A percentile compares a stretch with the other conserved stretches of the same genome.
These are phyloP conservation scores for Kodamaea sp. DNA, from an alignment of 1,139 yeast genomes.

Conservation along the genomic window DNA sequence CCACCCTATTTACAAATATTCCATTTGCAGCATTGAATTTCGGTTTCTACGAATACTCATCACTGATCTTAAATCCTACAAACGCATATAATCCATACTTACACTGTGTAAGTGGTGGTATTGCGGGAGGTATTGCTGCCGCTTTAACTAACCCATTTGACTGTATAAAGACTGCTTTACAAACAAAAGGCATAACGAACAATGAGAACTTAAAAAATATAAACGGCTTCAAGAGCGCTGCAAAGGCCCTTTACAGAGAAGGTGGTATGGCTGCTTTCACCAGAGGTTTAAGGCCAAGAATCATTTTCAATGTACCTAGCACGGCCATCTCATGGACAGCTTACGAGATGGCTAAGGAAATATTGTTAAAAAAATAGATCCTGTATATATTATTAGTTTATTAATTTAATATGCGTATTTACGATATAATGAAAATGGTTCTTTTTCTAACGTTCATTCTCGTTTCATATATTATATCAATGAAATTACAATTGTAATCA, in stretches of 20 bases:
- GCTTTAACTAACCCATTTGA: conserved; percentile 95
- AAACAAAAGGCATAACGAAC: conserved; percentile 61
- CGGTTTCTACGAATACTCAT: conserved; percentile 84
- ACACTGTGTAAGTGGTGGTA: conserved; percentile 92
- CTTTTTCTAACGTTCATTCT: no score
- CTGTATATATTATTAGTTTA: conserved; percentile 5
- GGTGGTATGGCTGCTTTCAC: conserved; percentile 71
- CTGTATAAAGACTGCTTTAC: conserved; percentile 88
- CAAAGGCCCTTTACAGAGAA: conserved; percentile 58
- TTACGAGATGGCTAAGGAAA: conserved; percentile 92
- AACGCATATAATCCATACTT: conserved; percentile 81
- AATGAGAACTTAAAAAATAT: conserved; percentile 53
- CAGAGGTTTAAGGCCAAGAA: conserved; percentile 88
- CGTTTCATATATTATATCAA: no score
- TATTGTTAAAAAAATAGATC: conserved; percentile 28
- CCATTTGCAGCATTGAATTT: conserved; percentile 96
- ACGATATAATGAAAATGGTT: no score
- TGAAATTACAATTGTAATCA: neutral
- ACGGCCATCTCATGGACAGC: conserved; percentile 99
- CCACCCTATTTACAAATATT: conserved; percentile 86
- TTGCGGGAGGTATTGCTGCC: conserved; percentile 96
- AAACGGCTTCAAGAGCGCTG: conserved; percentile 70
- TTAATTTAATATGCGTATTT: no score
- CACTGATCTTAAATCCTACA: conserved; percentile 73
- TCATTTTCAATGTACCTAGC: conserved; percentile 90